Conservation (phyloP, 176 grass and related monocot genomes). For the Ensete ventricosum region DNA sequence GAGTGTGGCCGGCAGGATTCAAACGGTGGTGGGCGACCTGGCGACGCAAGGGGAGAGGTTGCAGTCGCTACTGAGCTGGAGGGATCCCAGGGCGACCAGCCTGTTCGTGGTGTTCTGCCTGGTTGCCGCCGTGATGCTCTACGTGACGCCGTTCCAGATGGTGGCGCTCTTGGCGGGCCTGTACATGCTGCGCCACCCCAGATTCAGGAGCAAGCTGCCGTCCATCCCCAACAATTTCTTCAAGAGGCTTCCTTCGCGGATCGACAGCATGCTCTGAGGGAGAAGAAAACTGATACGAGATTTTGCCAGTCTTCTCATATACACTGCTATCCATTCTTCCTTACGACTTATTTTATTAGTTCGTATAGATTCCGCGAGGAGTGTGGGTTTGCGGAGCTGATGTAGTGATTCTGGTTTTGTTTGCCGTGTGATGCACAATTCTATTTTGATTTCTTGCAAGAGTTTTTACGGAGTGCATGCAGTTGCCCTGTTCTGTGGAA, state of each 20-base stretch:
- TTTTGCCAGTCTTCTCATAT: too few species aligned
- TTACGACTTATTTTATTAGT: neutral
- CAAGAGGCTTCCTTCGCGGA: slow-evolving; percentile 15
- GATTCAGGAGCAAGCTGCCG: slow-evolving; percentile 22
- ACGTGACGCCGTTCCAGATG: slow-evolving; percentile 17
- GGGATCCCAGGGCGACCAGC: slow-evolving; percentile 8
- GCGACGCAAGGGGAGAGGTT: slow-evolving; percentile 22
- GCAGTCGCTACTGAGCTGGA: slow-evolving; percentile 16
- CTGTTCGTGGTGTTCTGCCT: slow-evolving; percentile 19
- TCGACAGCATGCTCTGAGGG: slow-evolving; percentile 21
- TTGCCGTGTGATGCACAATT: neutral
- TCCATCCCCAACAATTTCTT: slow-evolving; percentile 22
- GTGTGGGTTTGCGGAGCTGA: neutral
- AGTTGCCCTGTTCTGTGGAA: too few species aligned
- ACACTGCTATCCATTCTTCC: neutral
- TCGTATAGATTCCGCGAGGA: neutral
- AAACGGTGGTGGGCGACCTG: slow-evolving; percentile 20
- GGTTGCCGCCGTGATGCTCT: slow-evolving; percentile 7
- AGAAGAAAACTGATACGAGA: neutral
- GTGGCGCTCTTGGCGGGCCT: slow-evolving; percentile 9
- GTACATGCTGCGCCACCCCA: slow-evolving; percentile 14
- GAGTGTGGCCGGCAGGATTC: slow-evolving; percentile 19
- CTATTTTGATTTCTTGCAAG: neutral
- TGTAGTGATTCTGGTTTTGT: neutral
- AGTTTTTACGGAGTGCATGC: neutral